Evolutionary conservation across 2,329 filamentous ascomycete genomes (phyloP).

Genomic region (Ophiocordyceps camponoti-rufipedis): DNA sequence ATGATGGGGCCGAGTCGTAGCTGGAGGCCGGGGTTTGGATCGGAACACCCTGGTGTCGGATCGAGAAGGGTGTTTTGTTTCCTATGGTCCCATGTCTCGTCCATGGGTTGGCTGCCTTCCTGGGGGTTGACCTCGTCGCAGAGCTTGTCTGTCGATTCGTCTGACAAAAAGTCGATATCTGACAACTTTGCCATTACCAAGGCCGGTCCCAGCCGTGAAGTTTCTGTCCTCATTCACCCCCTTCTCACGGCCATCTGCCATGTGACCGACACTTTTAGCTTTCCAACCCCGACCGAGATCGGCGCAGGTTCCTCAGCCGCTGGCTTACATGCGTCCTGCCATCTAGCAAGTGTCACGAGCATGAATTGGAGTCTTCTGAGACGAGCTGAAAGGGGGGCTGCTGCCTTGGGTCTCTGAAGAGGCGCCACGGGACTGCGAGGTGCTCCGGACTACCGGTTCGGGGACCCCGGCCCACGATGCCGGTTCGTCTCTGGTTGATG

Average conservation of each 20-base stretch:
- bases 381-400: neutral
- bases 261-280: neutral
- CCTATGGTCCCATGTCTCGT: neutral
- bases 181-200: neutral
- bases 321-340: too few relatives aligned
- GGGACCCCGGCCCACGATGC: neutral
- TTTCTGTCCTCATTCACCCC: neutral
- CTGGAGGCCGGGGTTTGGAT: conserved; percentile 3
- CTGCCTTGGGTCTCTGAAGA: neutral
- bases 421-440: neutral
- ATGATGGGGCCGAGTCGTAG: neutral
- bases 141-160: neutral
- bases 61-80: neutral
- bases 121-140: neutral
- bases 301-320: too few relatives aligned
- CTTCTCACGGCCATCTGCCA: neutral
- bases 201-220: neutral
- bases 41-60: neutral
- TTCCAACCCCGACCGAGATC: too few relatives aligned
- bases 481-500: neutral
- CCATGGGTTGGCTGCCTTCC: neutral
- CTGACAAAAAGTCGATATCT: neutral
- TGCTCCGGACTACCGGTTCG: neutral
- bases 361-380: neutral
- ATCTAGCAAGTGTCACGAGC: too few relatives aligned